Conservation (phyloP, 352 stramenopile genomes). For the Pythium rishiriense region DNA sequence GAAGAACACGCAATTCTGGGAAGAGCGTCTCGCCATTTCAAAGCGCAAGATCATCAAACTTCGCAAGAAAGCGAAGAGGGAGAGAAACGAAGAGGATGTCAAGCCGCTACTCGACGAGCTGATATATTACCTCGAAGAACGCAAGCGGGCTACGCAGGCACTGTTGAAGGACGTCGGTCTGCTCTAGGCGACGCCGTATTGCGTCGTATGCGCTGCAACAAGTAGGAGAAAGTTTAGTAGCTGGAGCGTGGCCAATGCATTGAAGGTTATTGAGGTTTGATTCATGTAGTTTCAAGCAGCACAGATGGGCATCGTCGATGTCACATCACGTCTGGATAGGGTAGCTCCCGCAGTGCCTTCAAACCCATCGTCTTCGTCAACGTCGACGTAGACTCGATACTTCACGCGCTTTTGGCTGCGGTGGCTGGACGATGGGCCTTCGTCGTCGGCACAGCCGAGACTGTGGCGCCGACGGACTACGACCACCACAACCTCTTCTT, state of each 20-base stretch:
- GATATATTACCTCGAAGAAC: not conserved
- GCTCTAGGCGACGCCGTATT: no score
- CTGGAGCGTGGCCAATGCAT: not conserved
- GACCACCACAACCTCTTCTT: conserved; percentile 2
- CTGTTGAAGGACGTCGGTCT: not conserved
- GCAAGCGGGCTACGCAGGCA: conserved; percentile 10
- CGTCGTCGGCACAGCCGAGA: not conserved
- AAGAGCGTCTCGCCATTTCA: not conserved
- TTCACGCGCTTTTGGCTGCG: conserved; percentile 2
- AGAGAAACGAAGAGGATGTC: not conserved
- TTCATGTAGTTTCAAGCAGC: not conserved
- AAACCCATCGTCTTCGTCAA: not conserved
- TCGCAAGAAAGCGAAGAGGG: not conserved
- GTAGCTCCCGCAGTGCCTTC: not conserved
- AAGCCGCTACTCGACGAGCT: not conserved
- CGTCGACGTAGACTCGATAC: conserved; percentile 8
- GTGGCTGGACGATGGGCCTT: not conserved
- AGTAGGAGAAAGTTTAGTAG: no score
- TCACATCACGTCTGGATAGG: not conserved
- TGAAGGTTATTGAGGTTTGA: not conserved
- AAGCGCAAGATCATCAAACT: not conserved
- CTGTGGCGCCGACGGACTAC: conserved; percentile 11
- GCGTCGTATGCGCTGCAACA: no score
- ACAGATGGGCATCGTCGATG: conserved; percentile 2
- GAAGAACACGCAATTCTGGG: not conserved